Evolutionary conservation across 352 stramenopile species (phyloP).

Genomic region (Lagenidium giganteum): DNA sequence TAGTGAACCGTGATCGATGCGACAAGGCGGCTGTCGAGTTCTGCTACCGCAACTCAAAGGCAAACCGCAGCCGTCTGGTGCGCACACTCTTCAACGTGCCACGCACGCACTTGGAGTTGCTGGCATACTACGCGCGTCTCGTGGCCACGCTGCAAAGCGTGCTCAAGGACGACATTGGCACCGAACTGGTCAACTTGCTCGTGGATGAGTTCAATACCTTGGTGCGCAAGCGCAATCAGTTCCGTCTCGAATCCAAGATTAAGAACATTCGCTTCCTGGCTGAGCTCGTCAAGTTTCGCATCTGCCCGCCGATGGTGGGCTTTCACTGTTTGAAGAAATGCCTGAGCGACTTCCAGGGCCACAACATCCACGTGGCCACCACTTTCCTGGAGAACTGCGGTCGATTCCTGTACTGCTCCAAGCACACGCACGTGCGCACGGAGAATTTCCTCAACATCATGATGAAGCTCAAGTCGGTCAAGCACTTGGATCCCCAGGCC

Average conservation of each 20-base stretch:
- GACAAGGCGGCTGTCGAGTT: constrained; percentile 96
- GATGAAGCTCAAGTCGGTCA: constrained; percentile 95
- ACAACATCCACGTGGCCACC: constrained; percentile 96
- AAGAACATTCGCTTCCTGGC: constrained; percentile 95
- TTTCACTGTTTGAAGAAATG: constrained; percentile 93
- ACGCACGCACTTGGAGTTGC: constrained; percentile 90
- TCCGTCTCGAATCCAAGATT: constrained; percentile 92
- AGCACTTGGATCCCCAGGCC: constrained; percentile 82
- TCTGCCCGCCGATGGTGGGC: constrained; percentile 92
- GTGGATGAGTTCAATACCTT: constrained; percentile 94
- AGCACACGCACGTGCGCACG: constrained; percentile 90
- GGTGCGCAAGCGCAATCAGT: constrained; percentile 92
- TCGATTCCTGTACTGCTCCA: constrained; percentile 94
- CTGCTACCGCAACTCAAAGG: constrained; percentile 95
- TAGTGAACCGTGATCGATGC: constrained; percentile 91
- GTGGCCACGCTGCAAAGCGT: constrained; percentile 91
- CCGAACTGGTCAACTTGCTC: constrained; percentile 87
- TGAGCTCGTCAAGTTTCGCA: constrained; percentile 96
- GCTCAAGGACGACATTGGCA: constrained; percentile 89
- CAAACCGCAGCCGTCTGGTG: constrained; percentile 85
- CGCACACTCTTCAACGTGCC: constrained; percentile 93
- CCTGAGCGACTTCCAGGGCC: constrained; percentile 93
- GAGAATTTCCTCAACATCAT: constrained; percentile 91
- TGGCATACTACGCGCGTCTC: constrained; percentile 94
- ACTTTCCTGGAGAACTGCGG: constrained; percentile 96